A percentile compares a stretch with the other conserved stretches of the same genome.
These are phyloP conservation scores for Hebeloma cylindrosporum DNA, from an alignment of 768 basidiomycete species.

Conservation along the genomic window DNA sequence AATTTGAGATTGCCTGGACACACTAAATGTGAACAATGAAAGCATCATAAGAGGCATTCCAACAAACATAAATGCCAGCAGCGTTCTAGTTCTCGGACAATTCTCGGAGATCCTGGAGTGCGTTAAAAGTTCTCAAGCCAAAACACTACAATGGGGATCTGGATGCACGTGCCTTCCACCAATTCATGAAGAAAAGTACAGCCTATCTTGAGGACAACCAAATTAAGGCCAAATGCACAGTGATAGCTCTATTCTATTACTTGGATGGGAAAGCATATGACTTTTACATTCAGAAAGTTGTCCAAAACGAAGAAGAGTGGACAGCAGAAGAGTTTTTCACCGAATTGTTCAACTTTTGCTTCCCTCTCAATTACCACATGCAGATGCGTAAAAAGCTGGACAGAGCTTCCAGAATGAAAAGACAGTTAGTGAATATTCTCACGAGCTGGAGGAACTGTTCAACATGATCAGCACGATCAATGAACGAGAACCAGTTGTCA, in stretches of 20 bases:
- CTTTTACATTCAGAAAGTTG: slow-evolving; percentile 34
- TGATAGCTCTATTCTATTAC: no score
- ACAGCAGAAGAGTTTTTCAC: slow-evolving; percentile 28
- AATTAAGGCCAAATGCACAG: no score
- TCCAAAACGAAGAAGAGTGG: slow-evolving; percentile 26
- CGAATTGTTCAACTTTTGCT: slow-evolving; percentile 37
- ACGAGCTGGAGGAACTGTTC: slow-evolving; percentile 34
- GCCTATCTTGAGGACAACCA: slow-evolving; percentile 19
- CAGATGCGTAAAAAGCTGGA: slow-evolving; percentile 27
- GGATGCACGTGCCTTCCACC: slow-evolving; percentile 12
- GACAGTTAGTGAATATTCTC: slow-evolving; percentile 32
- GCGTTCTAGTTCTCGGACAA: neutral
- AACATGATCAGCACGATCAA: slow-evolving; percentile 32
- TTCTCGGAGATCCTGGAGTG: neutral
- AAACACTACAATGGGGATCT: slow-evolving; percentile 20
- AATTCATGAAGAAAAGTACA: slow-evolving; percentile 18
- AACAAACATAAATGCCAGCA: neutral
- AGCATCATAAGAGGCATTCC: neutral
- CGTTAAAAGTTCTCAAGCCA: slow-evolving; percentile 16
- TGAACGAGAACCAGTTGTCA: slow-evolving; percentile 30
- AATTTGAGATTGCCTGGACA: no score
- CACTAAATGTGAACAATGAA: neutral
- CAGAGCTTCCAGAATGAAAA: slow-evolving; percentile 25
- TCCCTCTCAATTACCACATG: slow-evolving; percentile 23
- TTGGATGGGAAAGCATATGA: slow-evolving; percentile 31